Base-by-base conservation (phyloP, 2,329 filamentous ascomycete species). In the Penicillium palitans region DNA sequence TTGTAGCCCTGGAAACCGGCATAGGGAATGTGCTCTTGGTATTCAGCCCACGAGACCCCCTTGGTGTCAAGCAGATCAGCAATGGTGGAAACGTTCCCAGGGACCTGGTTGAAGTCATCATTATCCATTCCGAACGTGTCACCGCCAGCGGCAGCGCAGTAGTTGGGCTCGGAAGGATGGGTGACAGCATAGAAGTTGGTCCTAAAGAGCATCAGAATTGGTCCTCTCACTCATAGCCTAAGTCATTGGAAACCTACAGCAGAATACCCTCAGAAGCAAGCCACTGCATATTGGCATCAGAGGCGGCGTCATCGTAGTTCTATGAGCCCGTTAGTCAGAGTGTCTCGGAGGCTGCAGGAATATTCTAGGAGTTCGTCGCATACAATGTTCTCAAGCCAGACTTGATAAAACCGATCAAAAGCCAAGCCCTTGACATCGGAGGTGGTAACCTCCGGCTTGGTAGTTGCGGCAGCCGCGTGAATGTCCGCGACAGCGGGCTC, bases 1-100 rank as follows among this genome's bases (percentile, higher is more conserved):
- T 76, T 78, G 37, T 74, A 73, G 25, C 89, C 90, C 72, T 90
- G 82, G 75, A 85, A 93, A 13, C 90, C 90, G 2, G 84, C 80
- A 74, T 86, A 91, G 2, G 90, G 90, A 81, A 89, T 82, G 68
- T 90, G 87, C 71, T 95, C 90, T 73, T 92, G 84, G 76, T 93
- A 95, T 63, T 87, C 79, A 51, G 79, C 87, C 88, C 88, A 91
- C 3, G 82, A 82, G 70, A 91, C 86, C 54, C 80, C 79, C 68
- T 82, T 83, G 63, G 81, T 80, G 62, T 90, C 87, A 21, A 90
- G 83, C 51, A 91, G 78, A 73, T 91, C 87, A n/a, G 86, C 79
- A 21, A 90, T 75, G 10, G 86, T 87, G 9, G 85, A 87, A 44
- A 90, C 76, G 68, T 90, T 90, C 4, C 15, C n/a, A 35, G 82